These are phyloP conservation scores for Willaertia magna DNA, from an alignment of 208 protist genomes.

Conservation along the genomic window DNA sequence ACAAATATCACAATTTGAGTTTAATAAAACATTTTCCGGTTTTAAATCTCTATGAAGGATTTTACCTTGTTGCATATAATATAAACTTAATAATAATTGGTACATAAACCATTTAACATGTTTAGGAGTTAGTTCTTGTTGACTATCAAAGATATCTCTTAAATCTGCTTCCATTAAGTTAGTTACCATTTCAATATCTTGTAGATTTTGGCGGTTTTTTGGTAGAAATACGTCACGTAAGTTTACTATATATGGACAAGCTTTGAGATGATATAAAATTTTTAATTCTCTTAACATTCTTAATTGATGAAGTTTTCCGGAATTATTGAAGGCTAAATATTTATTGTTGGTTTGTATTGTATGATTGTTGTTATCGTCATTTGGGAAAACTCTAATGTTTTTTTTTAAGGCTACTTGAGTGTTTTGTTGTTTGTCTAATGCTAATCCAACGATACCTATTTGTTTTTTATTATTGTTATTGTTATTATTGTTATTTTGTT, in stretches of 20 bases:
- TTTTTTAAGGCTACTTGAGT: constrained; percentile 96
- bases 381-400: constrained; percentile 79
- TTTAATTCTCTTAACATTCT: constrained; percentile 90
- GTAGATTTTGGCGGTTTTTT: neutral
- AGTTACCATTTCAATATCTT: constrained; percentile 49
- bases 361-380: constrained; percentile 65
- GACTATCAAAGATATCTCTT: constrained; percentile 58
- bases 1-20: constrained; percentile 61
- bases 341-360: neutral
- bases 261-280: constrained; percentile 69
- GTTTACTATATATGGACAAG: constrained; percentile 58
- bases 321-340: neutral
- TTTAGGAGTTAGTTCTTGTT: constrained; percentile 47
- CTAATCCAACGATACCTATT: no score
- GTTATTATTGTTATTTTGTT: no score
- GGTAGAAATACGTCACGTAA: constrained; percentile 18
- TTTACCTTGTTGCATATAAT: constrained; percentile 86
- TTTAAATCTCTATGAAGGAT: constrained; percentile 92
- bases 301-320: constrained; percentile 29
- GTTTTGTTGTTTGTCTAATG: no score
- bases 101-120: constrained; percentile 68
- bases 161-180: constrained; percentile 73
- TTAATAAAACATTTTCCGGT: constrained; percentile 81
- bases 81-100: constrained; percentile 79
- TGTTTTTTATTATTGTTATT: no score